phyloP scores from a whole-genome alignment of 192 early-diverging fungal species.

The Blastocladiella britannica region DNA sequence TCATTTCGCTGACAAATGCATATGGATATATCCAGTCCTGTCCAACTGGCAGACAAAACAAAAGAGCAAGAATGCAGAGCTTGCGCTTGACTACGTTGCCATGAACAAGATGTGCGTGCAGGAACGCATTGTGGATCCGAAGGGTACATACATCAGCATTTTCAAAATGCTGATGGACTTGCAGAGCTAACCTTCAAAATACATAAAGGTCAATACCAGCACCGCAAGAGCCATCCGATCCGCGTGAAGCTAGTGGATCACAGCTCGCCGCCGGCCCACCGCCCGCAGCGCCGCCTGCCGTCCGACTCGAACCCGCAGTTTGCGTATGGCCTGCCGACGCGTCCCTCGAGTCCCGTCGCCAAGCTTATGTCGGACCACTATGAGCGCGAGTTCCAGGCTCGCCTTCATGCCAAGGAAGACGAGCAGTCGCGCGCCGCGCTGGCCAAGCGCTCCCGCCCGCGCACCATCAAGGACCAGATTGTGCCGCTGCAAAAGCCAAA shows the following conservation, averaged over 20 bases:
- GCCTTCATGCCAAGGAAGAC: background rate
- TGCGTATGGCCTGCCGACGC: slow-evolving; percentile 34
- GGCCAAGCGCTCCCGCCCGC: background rate
- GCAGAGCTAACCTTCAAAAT: no score
- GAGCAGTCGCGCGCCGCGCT: background rate
- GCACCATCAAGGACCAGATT: background rate
- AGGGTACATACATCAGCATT: no score
- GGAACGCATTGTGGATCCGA: slow-evolving; percentile 19
- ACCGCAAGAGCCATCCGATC: slow-evolving; percentile 23
- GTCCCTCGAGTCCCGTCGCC: slow-evolving; percentile 33
- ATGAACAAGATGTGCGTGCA: slow-evolving; percentile 31
- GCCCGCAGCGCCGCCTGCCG: slow-evolving; percentile 16
- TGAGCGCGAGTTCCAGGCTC: slow-evolving; percentile 16
- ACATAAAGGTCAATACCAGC: slow-evolving; percentile 10
- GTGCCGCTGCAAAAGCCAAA: background rate
- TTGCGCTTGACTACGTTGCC: slow-evolving; percentile 31
- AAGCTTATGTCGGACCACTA: slow-evolving; percentile 31
- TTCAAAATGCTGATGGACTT: no score
- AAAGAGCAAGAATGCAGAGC: slow-evolving; percentile 14
- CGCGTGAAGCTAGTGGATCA: slow-evolving; percentile 23
- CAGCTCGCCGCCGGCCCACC: slow-evolving; percentile 4
- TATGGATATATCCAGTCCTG: slow-evolving; percentile 13
- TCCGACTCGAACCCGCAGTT: slow-evolving; percentile 24
- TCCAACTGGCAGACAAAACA: slow-evolving; percentile 29
- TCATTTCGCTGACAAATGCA: background rate